Base-by-base conservation (phyloP, 2,329 filamentous ascomycete genomes). In the Aspergillus japonicus region DNA sequence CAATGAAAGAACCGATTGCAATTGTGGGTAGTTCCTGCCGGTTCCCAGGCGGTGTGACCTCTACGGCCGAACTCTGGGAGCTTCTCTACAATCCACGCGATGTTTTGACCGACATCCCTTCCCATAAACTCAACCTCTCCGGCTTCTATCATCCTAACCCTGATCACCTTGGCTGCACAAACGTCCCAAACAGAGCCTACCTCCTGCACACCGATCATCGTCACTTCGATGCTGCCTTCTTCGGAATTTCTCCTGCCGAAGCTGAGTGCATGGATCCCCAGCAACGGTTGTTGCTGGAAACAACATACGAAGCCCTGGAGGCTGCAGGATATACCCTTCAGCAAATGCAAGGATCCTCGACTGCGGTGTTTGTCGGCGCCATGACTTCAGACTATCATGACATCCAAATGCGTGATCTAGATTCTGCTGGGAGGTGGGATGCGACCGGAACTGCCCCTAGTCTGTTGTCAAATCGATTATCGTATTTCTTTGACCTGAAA, bases 401-500 rank as follows among this genome's bases (percentile, higher is more conserved):
- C 35, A 54, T 60, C 1, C 8, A 44, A 11, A 26, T 42, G 16
- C 29, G 23, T 2, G 57, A 60, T 16, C 12, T 53, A 8, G 47
- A 60, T 6, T n/a, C 50, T 1, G 11, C 31, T 1, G 54, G 59
- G 0, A 51, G n/a, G 3, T 63, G 61, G 47, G 26, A 39, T 4
- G 60, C 29, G 4, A 71, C 68, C 1, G 69, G 71, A 1, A 71
- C 64, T 33, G 64, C 69, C 2, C 62, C 67, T 6, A 69, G 68
- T 19, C 74, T 78, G 6, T 50, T 76, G 16, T 67, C 74, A 0
- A 76, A 75, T 42, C 66, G 73, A 2, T 53, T 73, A 8, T 71
- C 68, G 0, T 71, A 75, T 66, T 73, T 54, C 6, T 63, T 58
- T 24, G 57, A 62, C 23, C 52, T 54, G n/a, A 33, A 31, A 1